Conservation (phyloP, 2,329 filamentous ascomycete genomes). For the Apiospora pterosperma region DNA sequence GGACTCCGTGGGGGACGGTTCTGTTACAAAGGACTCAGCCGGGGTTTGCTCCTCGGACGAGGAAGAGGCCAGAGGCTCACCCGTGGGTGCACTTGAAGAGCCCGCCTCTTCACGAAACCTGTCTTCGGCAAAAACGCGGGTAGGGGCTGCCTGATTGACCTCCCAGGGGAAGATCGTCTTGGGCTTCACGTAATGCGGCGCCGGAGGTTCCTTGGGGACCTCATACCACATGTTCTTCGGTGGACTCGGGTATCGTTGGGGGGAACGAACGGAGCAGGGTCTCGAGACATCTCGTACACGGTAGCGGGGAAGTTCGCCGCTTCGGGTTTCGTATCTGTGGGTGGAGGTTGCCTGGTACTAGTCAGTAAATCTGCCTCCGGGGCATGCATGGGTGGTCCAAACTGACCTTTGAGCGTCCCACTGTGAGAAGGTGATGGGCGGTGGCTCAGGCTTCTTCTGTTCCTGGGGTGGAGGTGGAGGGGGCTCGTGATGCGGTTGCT, state of each 20-base stretch:
- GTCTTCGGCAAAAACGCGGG: conserved; percentile 64
- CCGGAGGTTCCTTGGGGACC: conserved; percentile 63
- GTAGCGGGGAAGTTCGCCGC: conserved; percentile 76
- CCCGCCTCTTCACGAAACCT: conserved; percentile 17
- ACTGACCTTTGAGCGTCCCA: conserved; percentile 56
- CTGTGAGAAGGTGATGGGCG: conserved; percentile 27
- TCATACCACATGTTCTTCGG: conserved; percentile 88
- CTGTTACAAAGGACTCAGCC: conserved; percentile 33
- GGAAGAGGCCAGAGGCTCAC: conserved; percentile 14
- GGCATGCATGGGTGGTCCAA: not conserved
- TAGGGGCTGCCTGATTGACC: conserved; percentile 55
- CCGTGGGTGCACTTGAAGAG: conserved; percentile 11
- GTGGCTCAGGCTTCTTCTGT: conserved; percentile 32
- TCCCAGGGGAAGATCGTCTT: conserved; percentile 92
- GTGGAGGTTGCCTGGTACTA: conserved; percentile 56
- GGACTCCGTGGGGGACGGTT: conserved; percentile 31
- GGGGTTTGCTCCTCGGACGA: conserved; percentile 15
- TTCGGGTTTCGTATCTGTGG: conserved; percentile 71
- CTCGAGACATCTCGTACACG: conserved; percentile 80
- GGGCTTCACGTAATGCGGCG: conserved; percentile 50
- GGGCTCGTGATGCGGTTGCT: conserved; percentile 22
- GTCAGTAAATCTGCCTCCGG: conserved; percentile 10
- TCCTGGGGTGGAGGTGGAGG: conserved; percentile 34
- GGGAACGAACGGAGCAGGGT: conserved; percentile 71
- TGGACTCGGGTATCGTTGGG: conserved; percentile 77